A percentile compares a stretch with the other conserved stretches of the same genome.
Conservation (phyloP, 2,329 filamentous ascomycete species). For the Orbilia quercus region DNA sequence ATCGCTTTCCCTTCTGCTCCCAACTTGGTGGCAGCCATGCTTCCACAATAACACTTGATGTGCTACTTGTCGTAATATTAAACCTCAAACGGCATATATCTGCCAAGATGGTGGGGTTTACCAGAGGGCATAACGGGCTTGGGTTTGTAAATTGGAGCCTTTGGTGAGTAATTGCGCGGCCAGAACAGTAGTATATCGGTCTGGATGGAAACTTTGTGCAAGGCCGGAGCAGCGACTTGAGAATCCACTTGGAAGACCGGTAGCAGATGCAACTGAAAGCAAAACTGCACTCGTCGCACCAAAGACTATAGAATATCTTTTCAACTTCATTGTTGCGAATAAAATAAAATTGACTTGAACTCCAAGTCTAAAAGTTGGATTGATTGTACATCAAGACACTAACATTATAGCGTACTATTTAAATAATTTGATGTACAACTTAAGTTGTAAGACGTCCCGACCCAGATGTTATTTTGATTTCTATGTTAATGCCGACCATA, state of each 20-base stretch:
- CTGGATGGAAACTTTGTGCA: constrained; percentile 22
- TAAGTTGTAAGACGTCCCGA: too few species aligned
- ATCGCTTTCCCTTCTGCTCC: constrained; percentile 38
- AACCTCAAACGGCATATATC: constrained; percentile 39
- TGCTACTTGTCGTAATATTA: constrained; percentile 36
- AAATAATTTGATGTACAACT: too few species aligned
- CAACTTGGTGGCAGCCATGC: constrained; percentile 46
- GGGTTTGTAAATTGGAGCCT: constrained; percentile 36
- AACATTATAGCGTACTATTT: too few species aligned
- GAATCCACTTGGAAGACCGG: constrained; percentile 9
- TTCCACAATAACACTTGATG: constrained; percentile 39
- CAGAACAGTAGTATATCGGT: constrained; percentile 27
- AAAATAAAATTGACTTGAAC: not conserved
- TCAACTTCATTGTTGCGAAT: constrained; percentile 14
- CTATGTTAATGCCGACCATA: too few species aligned
- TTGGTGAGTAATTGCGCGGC: constrained; percentile 21
- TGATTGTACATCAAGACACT: too few species aligned
- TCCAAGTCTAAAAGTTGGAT: not conserved
- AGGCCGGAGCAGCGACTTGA: constrained; percentile 28
- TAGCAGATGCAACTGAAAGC: constrained; percentile 7
- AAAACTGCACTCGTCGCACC: not conserved
- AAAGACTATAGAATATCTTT: not conserved
- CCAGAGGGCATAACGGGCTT: constrained; percentile 10
- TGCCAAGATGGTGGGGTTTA: constrained; percentile 11
- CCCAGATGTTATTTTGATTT: too few species aligned